Evolutionary conservation across 192 early-diverging fungal species (phyloP).

Genomic region (Coemansia sp.): DNA sequence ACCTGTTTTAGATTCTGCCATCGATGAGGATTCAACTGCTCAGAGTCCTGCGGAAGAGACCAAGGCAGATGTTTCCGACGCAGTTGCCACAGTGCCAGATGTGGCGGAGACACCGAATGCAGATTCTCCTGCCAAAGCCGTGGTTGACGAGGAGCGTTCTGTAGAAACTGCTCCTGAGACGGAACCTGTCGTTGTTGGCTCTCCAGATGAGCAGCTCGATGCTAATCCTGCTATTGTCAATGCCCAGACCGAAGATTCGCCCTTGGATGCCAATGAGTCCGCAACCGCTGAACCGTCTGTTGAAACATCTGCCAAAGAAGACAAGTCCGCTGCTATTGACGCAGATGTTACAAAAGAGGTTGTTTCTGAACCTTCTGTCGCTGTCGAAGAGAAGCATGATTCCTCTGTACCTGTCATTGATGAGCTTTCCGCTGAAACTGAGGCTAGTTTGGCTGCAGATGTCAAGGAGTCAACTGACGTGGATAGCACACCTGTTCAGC

Average conservation of each 20-base stretch:
- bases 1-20: neutral
- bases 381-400: neutral
- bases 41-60: neutral
- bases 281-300: neutral
- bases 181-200: too few relatives aligned
- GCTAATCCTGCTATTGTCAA: neutral
- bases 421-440: neutral
- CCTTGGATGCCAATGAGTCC: neutral
- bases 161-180: too few relatives aligned
- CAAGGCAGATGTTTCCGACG: neutral
- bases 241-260: neutral
- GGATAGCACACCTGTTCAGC: neutral
- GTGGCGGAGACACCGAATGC: too few relatives aligned
- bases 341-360: neutral
- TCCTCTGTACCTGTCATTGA: neutral
- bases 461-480: constrained; percentile 3
- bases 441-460: neutral
- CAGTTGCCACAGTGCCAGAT: neutral
- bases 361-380: neutral
- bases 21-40: neutral
- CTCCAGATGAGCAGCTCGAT: too few relatives aligned
- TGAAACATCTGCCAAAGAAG: neutral
- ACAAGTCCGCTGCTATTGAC: neutral
- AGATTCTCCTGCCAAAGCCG: too few relatives aligned
- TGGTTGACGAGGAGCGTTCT: too few relatives aligned